Evolutionary conservation across 495 filamentous ascomycete species (phyloP).

Genomic region (Aspergillus asperescens): DNA sequence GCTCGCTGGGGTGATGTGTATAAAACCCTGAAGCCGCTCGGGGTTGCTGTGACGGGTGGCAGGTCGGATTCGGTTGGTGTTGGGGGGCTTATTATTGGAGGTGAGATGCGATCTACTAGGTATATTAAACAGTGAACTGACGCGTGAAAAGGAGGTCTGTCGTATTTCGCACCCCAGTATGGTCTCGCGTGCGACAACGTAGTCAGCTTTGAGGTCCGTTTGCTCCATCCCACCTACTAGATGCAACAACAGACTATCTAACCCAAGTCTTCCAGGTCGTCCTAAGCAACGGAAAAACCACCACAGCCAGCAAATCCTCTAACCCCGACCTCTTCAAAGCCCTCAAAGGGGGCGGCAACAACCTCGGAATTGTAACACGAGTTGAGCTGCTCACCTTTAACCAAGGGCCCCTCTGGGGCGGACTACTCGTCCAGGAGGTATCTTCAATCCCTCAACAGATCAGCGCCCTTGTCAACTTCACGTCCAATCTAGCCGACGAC

Average conservation of each 20-base stretch:
- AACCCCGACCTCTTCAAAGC: slow-evolving; percentile 40
- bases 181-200: not conserved
- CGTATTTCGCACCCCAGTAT: not conserved
- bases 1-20: slow-evolving; percentile 25
- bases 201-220: slow-evolving; percentile 5
- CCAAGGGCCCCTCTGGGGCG: slow-evolving; percentile 37
- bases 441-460: not conserved
- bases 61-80: slow-evolving; percentile 49
- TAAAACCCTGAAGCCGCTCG: slow-evolving; percentile 33
- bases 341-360: slow-evolving; percentile 44
- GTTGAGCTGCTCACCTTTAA: slow-evolving; percentile 36
- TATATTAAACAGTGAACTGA: too few species aligned
- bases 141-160: not conserved
- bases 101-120: too few species aligned
- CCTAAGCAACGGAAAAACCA: slow-evolving; percentile 5
- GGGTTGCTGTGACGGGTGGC: slow-evolving; percentile 48
- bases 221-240: slow-evolving; percentile 33
- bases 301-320: slow-evolving; percentile 4
- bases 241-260: too few species aligned
- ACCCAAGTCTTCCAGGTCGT: not conserved
- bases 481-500: slow-evolving; percentile 5
- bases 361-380: slow-evolving; percentile 54
- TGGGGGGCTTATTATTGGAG: slow-evolving; percentile 38
- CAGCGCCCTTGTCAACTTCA: slow-evolving; percentile 3
- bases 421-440: slow-evolving; percentile 16